Evolutionary conservation across 768 basidiomycete genomes (phyloP).

Genomic region (Clitopilus hobsonii): DNA sequence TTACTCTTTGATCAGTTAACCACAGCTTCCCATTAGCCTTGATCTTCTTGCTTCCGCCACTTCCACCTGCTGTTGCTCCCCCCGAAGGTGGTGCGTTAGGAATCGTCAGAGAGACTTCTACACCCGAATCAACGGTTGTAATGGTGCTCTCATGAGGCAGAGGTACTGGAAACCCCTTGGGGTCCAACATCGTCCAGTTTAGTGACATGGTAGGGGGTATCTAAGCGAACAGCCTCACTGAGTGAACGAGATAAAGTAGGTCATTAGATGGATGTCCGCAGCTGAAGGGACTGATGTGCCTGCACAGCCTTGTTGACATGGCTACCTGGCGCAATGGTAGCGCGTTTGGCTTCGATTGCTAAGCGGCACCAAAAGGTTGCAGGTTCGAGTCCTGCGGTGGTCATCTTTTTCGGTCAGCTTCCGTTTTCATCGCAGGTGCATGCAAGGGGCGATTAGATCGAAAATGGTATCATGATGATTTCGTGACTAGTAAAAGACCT

Average conservation of each 20-base stretch:
- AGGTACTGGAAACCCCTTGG: constrained; percentile 55
- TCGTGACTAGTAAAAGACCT: too few species aligned
- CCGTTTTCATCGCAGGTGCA: constrained; percentile 4
- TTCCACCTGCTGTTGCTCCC: constrained; percentile 39
- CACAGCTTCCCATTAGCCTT: constrained; percentile 54
- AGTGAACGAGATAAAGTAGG: constrained; percentile 9
- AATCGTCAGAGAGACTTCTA: constrained; percentile 52
- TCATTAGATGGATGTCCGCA: not conserved
- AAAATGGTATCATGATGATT: too few species aligned
- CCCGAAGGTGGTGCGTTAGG: constrained; percentile 47
- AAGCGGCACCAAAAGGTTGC: constrained; percentile 85
- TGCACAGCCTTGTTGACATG: constrained; percentile 19
- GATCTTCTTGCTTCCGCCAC: constrained; percentile 50
- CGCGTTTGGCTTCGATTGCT: constrained; percentile 91
- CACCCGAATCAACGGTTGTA: constrained; percentile 49
- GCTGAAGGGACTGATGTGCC: not conserved
- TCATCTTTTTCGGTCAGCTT: constrained; percentile 32
- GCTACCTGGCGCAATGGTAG: constrained; percentile 92
- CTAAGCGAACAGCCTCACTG: constrained; percentile 3
- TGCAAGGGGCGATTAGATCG: too few species aligned
- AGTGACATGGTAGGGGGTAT: constrained; percentile 54
- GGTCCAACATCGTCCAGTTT: constrained; percentile 70
- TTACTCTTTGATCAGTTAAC: constrained; percentile 73
- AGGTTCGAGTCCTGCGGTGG: constrained; percentile 96
- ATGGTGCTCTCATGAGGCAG: constrained; percentile 60